Percentiles rank a stretch among this genome's conserved stretches.
phyloP scores from a whole-genome alignment of 331 rosid species.

The Spiraea crenata region DNA sequence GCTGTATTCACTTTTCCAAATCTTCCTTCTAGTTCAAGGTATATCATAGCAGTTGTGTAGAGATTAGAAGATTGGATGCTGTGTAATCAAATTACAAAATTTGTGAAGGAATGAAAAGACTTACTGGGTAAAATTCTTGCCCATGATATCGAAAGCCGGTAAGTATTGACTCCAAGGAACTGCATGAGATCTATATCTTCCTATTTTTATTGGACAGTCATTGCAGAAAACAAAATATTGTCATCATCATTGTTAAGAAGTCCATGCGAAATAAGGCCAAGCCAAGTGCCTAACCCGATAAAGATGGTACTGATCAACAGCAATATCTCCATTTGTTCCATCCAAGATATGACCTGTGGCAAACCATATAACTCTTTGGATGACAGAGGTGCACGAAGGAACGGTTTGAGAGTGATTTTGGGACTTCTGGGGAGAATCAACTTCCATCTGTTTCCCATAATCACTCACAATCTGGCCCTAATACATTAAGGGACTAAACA shows the following conservation, averaged over 20 bases:
- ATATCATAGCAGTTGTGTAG: background rate
- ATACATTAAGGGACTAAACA: too few species aligned
- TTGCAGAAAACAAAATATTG: background rate
- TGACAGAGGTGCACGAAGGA: background rate
- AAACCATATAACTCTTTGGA: background rate
- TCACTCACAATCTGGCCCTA: too few species aligned
- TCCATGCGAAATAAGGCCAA: background rate
- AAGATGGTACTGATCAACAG: constrained; percentile 62
- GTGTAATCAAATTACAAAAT: background rate
- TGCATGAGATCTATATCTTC: constrained; percentile 53
- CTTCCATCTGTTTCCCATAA: too few species aligned
- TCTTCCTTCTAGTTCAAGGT: constrained; percentile 42
- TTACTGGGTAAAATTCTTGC: constrained; percentile 41
- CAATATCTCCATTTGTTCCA: constrained; percentile 54
- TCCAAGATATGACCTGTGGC: constrained; percentile 41
- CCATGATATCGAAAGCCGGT: constrained; percentile 68
- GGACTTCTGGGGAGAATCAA: too few species aligned
- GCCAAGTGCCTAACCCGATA: constrained; percentile 37
- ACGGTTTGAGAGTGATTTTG: too few species aligned
- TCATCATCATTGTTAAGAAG: background rate
- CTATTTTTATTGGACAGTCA: constrained; percentile 31
- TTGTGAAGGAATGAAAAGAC: background rate
- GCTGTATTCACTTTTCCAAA: constrained; percentile 50
- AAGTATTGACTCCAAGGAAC: constrained; percentile 38
- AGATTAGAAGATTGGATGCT: background rate